phyloP scores from a whole-genome alignment of 805 yeast species.

The Myxozyma geophila region DNA sequence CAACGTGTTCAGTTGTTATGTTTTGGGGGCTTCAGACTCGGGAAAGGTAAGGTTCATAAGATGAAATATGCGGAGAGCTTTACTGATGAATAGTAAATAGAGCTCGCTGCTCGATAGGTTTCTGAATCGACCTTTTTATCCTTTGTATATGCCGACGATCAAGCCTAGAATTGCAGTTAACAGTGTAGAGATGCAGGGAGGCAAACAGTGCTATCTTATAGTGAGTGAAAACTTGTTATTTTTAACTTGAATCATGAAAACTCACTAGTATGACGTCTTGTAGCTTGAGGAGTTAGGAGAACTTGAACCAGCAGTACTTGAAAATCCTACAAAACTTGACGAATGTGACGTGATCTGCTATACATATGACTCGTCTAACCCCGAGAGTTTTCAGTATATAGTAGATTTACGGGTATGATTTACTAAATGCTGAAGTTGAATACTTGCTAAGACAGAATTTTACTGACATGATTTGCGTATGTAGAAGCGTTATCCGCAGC shows the following conservation, averaged over 20 bases:
- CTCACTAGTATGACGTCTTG: neutral
- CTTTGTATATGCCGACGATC: slow-evolving; percentile 77
- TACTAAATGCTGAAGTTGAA: too few species aligned
- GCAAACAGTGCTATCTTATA: slow-evolving; percentile 91
- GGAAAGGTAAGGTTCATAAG: slow-evolving; percentile 59
- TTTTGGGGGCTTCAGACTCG: slow-evolving; percentile 80
- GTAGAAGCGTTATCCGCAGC: slow-evolving; percentile 55
- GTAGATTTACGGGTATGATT: slow-evolving; percentile 65
- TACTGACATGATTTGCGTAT: neutral
- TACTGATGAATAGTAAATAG: slow-evolving; percentile 1
- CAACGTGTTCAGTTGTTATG: slow-evolving; percentile 87
- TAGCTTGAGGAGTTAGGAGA: slow-evolving; percentile 84
- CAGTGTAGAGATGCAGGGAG: slow-evolving; percentile 90
- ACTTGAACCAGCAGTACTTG: slow-evolving; percentile 78
- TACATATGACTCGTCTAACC: slow-evolving; percentile 93
- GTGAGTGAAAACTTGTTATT: slow-evolving; percentile 21
- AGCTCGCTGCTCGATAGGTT: slow-evolving; percentile 83
- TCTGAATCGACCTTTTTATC: slow-evolving; percentile 71
- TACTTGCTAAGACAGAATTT: neutral
- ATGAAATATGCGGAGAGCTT: too few species aligned
- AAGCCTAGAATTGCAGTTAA: slow-evolving; percentile 83
- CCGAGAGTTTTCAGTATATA: slow-evolving; percentile 86
- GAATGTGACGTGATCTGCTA: slow-evolving; percentile 91
- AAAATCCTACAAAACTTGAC: slow-evolving; percentile 67
- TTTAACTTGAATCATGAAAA: neutral